Evolutionary conservation across 2,329 filamentous ascomycete species (phyloP).

Genomic region (Alternaria alternata): DNA sequence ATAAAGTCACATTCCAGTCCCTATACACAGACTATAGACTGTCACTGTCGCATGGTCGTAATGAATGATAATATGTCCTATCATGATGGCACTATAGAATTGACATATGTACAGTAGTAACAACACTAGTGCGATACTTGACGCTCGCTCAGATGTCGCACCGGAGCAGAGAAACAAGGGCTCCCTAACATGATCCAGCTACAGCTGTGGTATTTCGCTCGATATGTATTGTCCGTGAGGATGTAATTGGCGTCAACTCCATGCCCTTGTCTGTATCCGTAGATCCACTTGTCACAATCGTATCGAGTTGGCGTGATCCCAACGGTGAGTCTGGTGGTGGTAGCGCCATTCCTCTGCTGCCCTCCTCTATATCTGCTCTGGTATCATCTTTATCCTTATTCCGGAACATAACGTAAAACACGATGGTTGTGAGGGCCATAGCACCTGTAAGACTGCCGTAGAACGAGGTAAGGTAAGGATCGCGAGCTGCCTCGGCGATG

Average conservation of each 20-base stretch:
- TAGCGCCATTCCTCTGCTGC: not conserved
- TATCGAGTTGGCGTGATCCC: not conserved
- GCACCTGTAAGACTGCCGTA: constrained; percentile 36
- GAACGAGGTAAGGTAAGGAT: constrained; percentile 41
- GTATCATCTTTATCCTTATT: constrained; percentile 26
- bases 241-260: not conserved
- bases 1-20: not conserved
- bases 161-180: not conserved
- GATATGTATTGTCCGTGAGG: not conserved
- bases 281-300: not conserved
- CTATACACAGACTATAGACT: not conserved
- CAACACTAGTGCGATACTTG: not conserved
- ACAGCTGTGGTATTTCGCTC: not conserved
- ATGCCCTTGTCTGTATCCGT: not conserved
- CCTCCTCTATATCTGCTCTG: not conserved
- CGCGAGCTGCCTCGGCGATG: constrained; percentile 39
- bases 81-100: not conserved
- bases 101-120: not conserved
- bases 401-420: constrained; percentile 38
- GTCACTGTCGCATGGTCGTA: not conserved
- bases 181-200: not conserved
- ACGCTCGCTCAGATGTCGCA: not conserved
- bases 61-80: not conserved
- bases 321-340: not conserved
- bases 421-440: constrained; percentile 31